phyloP scores from a whole-genome alignment of 1,284 basidiomycete genomes.

The Papiliotrema nemorosa region DNA sequence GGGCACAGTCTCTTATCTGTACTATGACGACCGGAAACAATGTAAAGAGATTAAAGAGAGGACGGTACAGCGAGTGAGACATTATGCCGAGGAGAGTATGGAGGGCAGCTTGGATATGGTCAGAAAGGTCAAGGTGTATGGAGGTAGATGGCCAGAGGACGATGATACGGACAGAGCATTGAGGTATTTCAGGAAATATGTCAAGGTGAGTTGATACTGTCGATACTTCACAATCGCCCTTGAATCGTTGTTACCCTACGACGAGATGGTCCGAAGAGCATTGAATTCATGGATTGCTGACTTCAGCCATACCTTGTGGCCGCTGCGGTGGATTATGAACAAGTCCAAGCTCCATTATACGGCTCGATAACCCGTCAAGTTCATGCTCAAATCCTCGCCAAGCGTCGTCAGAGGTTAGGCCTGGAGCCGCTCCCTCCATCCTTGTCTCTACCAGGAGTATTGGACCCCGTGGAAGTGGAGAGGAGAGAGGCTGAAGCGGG shows the following conservation, averaged over 20 bases:
- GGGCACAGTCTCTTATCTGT: slow-evolving; percentile 66
- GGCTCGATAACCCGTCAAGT: slow-evolving; percentile 65
- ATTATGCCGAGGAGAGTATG: slow-evolving; percentile 66
- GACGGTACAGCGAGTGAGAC: slow-evolving; percentile 75
- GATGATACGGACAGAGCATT: slow-evolving; percentile 82
- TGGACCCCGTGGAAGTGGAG: slow-evolving; percentile 57
- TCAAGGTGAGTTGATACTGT: slow-evolving; percentile 89
- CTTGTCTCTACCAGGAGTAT: slow-evolving; percentile 59
- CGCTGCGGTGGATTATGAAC: slow-evolving; percentile 87
- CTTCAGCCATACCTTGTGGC: slow-evolving; percentile 85
- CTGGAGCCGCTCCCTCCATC: slow-evolving; percentile 57
- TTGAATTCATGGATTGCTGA: not conserved
- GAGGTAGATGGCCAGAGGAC: slow-evolving; percentile 88
- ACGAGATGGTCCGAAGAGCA: too few species aligned
- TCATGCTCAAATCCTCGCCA: slow-evolving; percentile 57
- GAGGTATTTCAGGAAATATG: slow-evolving; percentile 89
- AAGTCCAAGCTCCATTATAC: slow-evolving; percentile 74
- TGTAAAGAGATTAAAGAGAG: slow-evolving; percentile 71
- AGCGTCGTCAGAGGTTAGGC: slow-evolving; percentile 54
- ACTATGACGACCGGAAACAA: slow-evolving; percentile 78
- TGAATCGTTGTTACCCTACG: too few species aligned
- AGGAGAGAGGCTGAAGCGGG: slow-evolving; percentile 74
- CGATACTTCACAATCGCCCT: too few species aligned
- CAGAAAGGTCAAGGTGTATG: slow-evolving; percentile 81
- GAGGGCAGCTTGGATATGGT: slow-evolving; percentile 62